Evolutionary conservation across 2,329 filamentous ascomycete genomes (phyloP), one percentile per base, ranked within the genome.

Genomic region (Aspergillus sp.): DNA sequence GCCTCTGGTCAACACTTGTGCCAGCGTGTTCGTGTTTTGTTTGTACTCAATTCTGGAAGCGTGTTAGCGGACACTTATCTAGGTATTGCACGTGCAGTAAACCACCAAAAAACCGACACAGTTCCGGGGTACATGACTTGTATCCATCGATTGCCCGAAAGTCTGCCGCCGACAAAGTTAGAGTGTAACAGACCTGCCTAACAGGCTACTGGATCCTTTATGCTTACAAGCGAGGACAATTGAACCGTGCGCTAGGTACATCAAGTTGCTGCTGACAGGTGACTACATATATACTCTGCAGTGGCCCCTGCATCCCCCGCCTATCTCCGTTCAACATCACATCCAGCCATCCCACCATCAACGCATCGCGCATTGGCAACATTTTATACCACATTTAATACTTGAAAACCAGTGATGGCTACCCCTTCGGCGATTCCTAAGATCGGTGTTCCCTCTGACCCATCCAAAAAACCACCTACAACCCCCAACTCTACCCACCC

Each of bases 401-500:
- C 9, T 4, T 8, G 4, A 26, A 13, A 49, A 41, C 6, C 18
- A 36, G 53, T 26, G 15, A 66, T 66, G 61, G 51, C 56, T n/a
- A 62, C 36, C 44, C 61, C 49, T 45, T 63, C 65, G 47, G 58
- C 65, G 38, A 57, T 64, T 47, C 62, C 65, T 8, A 60, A 56
- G 12, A 30, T 49, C 38, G 49, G 38, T 17, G 57, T 36, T 48
- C 57, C 39, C n/a, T 48, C 18, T 36, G 48, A 42, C 20, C 7
- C 38, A 32, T 47, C 26, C 24, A 50, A 43, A 51, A 20, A 54
- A 24, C 50, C 39, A 32, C 8, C 38, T 43, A 13, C 24, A 20
- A 13, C 39, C 39, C 18, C 20, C 49, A 12, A 18, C n/a, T 36
- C 20, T 43, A 15, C 18, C 45, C 60, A 60, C 55, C 50, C 64